phyloP scores from a whole-genome alignment of 495 filamentous ascomycete species.

The Collariella sp. region DNA sequence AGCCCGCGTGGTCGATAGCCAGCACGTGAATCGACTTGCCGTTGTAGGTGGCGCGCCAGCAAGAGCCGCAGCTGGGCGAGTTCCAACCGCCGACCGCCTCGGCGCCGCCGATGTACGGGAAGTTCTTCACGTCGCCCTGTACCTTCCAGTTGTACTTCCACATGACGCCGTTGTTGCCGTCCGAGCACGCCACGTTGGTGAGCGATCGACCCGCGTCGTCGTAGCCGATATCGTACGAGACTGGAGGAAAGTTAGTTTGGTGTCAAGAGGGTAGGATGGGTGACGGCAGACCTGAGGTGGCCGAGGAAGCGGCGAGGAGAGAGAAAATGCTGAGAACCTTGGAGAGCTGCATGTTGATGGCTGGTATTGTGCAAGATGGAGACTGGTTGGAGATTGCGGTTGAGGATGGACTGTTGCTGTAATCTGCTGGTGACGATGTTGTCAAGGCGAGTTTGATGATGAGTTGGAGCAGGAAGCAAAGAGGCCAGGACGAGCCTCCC shows the following conservation, averaged over 20 bases:
- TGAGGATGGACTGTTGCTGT: not conserved
- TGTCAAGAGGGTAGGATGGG: not conserved
- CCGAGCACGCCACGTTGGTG: constrained; percentile 45
- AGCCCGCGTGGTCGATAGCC: constrained; percentile 54
- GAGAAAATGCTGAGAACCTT: constrained; percentile 32
- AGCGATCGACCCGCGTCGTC: constrained; percentile 42
- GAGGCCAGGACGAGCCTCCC: too few relatives aligned
- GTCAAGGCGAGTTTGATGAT: not conserved
- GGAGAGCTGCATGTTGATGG: constrained; percentile 45
- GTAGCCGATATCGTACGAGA: constrained; percentile 53
- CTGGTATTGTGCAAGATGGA: not conserved
- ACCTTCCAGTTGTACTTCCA: constrained; percentile 41
- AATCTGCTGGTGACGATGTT: constrained; percentile 1
- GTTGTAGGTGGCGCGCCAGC: constrained; percentile 55
- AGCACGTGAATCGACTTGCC: constrained; percentile 54
- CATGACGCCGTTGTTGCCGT: constrained; percentile 51
- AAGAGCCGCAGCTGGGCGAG: constrained; percentile 55
- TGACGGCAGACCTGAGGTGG: constrained; percentile 25
- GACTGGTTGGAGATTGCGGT: not conserved
- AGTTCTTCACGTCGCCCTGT: constrained; percentile 43
- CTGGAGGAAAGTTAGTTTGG: constrained; percentile 22
- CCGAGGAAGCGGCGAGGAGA: constrained; percentile 28
- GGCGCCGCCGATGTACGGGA: constrained; percentile 56
- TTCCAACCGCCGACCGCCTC: constrained; percentile 53
- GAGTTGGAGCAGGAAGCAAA: not conserved